Base-by-base conservation (phyloP, 805 yeast genomes). In the Yamadazyma philogaea region DNA sequence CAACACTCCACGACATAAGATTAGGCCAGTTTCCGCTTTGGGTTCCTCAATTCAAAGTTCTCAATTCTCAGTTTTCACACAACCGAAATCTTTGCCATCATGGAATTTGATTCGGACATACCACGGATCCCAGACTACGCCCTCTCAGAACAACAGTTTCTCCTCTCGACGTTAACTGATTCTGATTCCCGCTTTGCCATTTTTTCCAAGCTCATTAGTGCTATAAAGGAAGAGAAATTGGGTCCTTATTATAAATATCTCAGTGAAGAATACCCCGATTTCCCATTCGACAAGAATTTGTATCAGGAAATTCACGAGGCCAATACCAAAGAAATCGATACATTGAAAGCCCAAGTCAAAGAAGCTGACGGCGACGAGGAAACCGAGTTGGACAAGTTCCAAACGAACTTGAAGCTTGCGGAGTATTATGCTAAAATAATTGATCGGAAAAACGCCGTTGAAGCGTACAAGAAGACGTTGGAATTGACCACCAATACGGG, bases 371-470 rank as follows among this genome's bases (percentile, higher is more conserved):
- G 75, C 44, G 88, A 81, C 44, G 87, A 82, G 47, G 97, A 90
- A 61, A 95, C 96, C 26, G 96, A 88, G 59, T 66, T 84, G 50
- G 96, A 88, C 57, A 75, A 81, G 30, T 81, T 89, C 7, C 82
- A 81, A 48, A 80, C 82, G 34, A 84, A 88, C 77, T 78, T 81
- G 43, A 78, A 81, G 55, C 77, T 93, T 22, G 97, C 96, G 27
- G 95, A 90, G 59, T 87, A 82, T 64, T 91, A 87, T 63, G 81
- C 96, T 10, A 71, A 73, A 46, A 86, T 89, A 54, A 91, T 96
- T 48, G 96, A 91, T 62, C 77, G 80, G 49, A 66, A 70, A 26
- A 82, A 84, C 52, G 91, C 96, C 6, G 66, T 77, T 32, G 64
- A 70, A 26, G 79, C 87, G 1, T 74, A 86, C 53, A 75, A 79